phyloP scores from a whole-genome alignment of 1,139 yeast genomes.

The Lodderomyces jiufengensis region DNA sequence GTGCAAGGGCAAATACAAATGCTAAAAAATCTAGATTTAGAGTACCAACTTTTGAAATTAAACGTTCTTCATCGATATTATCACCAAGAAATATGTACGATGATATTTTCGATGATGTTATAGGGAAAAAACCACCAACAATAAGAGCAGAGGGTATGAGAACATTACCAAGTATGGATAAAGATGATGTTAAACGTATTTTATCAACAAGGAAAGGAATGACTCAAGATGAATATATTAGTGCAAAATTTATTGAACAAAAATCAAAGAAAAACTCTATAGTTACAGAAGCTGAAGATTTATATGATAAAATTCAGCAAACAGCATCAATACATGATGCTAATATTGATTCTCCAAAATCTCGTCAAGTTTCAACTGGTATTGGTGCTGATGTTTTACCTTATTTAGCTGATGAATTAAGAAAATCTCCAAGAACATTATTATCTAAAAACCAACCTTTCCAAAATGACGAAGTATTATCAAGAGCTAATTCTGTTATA shows the following conservation, averaged over 20 bases:
- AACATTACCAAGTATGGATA: slow-evolving; percentile 47
- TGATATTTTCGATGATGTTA: slow-evolving; percentile 42
- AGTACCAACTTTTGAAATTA: slow-evolving; percentile 46
- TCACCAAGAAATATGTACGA: slow-evolving; percentile 40
- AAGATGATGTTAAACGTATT: slow-evolving; percentile 43
- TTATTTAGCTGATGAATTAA: slow-evolving; percentile 34
- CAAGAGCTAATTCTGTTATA: neutral
- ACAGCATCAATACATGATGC: slow-evolving; percentile 41
- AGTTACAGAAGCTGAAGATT: slow-evolving; percentile 26
- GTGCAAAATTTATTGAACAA: slow-evolving; percentile 31
- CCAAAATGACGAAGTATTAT: slow-evolving; percentile 13
- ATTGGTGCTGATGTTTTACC: slow-evolving; percentile 19
- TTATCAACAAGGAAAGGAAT: slow-evolving; percentile 38
- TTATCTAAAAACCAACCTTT: slow-evolving; percentile 36
- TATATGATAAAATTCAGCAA: slow-evolving; percentile 34
- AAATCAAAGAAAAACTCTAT: slow-evolving; percentile 28
- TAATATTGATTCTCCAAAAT: slow-evolving; percentile 24
- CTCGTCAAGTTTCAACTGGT: slow-evolving; percentile 3
- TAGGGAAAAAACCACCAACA: slow-evolving; percentile 27
- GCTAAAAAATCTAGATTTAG: slow-evolving; percentile 28
- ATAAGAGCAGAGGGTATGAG: slow-evolving; percentile 40
- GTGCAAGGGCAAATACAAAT: neutral
- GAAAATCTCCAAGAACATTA: slow-evolving; percentile 33
- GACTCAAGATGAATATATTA: slow-evolving; percentile 42
- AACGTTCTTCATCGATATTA: slow-evolving; percentile 31